Conservation (phyloP, 495 filamentous ascomycete species). For the Penicillium roqueforti region DNA sequence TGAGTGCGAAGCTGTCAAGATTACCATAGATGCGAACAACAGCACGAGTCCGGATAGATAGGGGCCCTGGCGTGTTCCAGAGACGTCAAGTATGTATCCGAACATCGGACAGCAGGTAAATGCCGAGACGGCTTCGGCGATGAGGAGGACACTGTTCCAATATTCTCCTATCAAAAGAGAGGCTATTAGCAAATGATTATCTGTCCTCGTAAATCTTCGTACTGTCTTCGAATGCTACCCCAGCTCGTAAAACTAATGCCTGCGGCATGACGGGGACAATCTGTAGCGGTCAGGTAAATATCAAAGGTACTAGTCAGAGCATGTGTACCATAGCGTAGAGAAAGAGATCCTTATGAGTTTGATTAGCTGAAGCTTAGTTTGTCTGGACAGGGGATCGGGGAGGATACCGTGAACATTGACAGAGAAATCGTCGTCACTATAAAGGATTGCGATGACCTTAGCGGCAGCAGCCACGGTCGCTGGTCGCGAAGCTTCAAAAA, state of each 20-base stretch:
- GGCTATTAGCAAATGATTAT: not conserved
- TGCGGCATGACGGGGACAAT: conserved; percentile 24
- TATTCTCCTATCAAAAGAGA: conserved; percentile 11
- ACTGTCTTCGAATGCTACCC: conserved; percentile 19
- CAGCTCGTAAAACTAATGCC: conserved; percentile 18
- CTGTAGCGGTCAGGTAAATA: conserved; percentile 9
- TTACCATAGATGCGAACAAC: conserved; percentile 56
- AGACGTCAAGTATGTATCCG: conserved; percentile 14
- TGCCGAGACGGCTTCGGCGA: conserved; percentile 17
- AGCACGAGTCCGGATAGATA: conserved; percentile 62
- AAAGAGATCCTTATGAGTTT: conserved; percentile 11
- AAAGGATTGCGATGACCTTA: conserved; percentile 19
- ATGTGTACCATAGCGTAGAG: conserved; percentile 19
- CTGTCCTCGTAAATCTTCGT: not conserved
- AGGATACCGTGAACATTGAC: conserved; percentile 14
- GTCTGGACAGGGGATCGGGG: not conserved
- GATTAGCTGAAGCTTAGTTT: not conserved
- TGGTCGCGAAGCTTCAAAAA: conserved; percentile 5
- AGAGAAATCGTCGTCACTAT: conserved; percentile 13
- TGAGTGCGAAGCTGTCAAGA: conserved; percentile 60
- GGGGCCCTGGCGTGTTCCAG: conserved; percentile 48
- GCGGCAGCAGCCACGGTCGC: conserved; percentile 10
- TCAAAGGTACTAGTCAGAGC: not conserved
- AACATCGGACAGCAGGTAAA: conserved; percentile 18
- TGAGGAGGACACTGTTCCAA: conserved; percentile 21